A percentile compares a stretch with the other conserved stretches of the same genome.
Evolutionary conservation across 2,329 filamentous ascomycete species (phyloP).

Genomic region (Colletotrichum tofieldiae): DNA sequence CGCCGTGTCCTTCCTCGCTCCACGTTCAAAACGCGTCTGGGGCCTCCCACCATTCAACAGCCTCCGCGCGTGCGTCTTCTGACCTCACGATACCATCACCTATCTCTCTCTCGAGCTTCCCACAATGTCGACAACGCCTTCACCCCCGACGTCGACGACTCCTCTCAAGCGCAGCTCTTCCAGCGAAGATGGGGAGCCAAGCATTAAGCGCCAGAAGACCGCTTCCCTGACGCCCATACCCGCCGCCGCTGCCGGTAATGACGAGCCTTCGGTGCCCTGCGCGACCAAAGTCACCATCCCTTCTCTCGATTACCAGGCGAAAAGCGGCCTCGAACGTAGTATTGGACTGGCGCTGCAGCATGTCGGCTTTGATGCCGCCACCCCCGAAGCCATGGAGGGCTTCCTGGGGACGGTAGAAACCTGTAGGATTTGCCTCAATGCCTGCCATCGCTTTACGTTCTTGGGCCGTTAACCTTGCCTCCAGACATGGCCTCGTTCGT

Average conservation of each 20-base stretch:
- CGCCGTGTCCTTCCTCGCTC: neutral
- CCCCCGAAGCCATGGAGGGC: conserved; percentile 71
- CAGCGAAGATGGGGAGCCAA: conserved; percentile 12
- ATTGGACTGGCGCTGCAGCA: conserved; percentile 70
- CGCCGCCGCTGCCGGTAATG: neutral
- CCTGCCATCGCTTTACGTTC: conserved; percentile 22
- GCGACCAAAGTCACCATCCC: conserved; percentile 42
- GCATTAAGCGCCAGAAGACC: conserved; percentile 32
- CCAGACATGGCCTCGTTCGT: conserved; percentile 67
- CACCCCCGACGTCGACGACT: conserved; percentile 17
- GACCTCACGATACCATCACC: neutral
- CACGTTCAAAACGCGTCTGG: neutral
- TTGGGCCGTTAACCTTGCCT: conserved; percentile 44
- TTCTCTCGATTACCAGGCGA: conserved; percentile 53
- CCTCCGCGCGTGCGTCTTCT: neutral
- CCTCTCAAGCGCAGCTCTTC: conserved; percentile 28
- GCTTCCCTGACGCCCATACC: neutral
- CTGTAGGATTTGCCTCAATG: conserved; percentile 60
- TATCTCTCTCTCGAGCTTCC: neutral
- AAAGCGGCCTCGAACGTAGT: conserved; percentile 66
- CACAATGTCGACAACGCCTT: conserved; percentile 24
- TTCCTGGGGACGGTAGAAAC: conserved; percentile 70
- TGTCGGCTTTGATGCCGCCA: conserved; percentile 71
- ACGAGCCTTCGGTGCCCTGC: conserved; percentile 1
- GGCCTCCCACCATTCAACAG: neutral